Base-by-base conservation (phyloP, 352 stramenopile species). In the Globisporangium radiosum region DNA sequence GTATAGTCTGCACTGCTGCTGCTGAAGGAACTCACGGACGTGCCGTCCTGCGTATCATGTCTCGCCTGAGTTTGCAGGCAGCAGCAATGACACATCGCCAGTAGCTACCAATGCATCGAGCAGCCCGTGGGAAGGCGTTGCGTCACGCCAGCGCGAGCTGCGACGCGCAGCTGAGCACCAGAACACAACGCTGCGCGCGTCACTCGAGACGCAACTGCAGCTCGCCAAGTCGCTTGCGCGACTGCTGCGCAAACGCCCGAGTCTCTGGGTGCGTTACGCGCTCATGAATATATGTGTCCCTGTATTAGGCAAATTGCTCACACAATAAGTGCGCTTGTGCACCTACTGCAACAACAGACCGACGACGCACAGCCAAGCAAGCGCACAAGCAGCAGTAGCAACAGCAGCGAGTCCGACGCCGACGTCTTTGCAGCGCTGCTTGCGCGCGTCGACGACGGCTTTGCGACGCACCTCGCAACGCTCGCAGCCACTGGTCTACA, bases 181-280 rank as follows among this genome's bases (percentile, higher is more conserved):
- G 54, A 66, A 70, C 39, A 42, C 53, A 8, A 66, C 52, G 52
- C 59, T 70, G 19, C 53, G 59, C 13, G 54, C 59, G 6, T 37
- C 57, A 10, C 54, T 69, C 11, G 37, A 55, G 52, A 14, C 44
- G 52, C 59, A 64, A 9, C 44, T 64, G 42, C 52, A 58, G 19
- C 38, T 64, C 8, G 59, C 52, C 1, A 54, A 55, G 37, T 59
- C 38, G 4, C 38, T 64, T 8, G 52, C 59, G 52, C 36, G 47
- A 3, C 33, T 64, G 52, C 13, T 64, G 44, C 59, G 47, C 39
- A 54, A 59, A 37, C 52, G 53, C 13, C 52, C 52, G 52, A 64
- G 59, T 48, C 25, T 64, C 15, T 59, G 59, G 59, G 52, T 64
- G 52, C 5, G 56, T n/a, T 8, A 25, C 25, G 25, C 2, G 25